Evolutionary conservation across 371 early-diverging fungal genomes (phyloP).

Genomic region (Capniomyces stellatus): DNA sequence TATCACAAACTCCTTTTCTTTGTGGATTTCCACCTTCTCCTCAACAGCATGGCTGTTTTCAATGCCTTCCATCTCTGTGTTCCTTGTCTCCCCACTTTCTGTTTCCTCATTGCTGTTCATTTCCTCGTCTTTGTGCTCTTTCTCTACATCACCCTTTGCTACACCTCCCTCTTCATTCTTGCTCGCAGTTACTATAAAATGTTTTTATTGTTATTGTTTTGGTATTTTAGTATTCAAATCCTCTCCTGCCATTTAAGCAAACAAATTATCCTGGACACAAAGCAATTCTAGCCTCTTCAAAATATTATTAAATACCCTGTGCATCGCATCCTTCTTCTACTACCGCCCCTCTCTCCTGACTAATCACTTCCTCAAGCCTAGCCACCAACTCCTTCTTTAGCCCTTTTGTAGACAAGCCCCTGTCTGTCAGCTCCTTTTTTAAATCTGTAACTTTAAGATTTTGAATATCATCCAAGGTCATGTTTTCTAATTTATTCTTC

Average conservation of each 20-base stretch:
- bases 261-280: not conserved
- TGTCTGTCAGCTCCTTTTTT: conserved; percentile 35
- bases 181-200: not conserved
- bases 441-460: conserved; percentile 46
- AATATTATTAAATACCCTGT: not conserved
- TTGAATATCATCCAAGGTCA: not conserved
- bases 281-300: conserved; percentile 7
- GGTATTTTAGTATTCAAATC: too few species aligned
- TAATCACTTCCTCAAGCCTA: conserved; percentile 34
- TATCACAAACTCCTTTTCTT: not conserved
- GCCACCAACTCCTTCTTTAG: conserved; percentile 50
- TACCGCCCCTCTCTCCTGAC: not conserved
- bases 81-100: not conserved
- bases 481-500: too few species aligned
- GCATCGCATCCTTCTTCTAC: not conserved
- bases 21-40: not conserved
- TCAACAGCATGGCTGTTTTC: not conserved
- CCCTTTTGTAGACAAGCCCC: conserved; percentile 41
- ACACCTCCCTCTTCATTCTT: not conserved
- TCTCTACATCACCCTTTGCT: not conserved
- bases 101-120: not conserved
- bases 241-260: not conserved
- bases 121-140: not conserved
- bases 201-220: too few species aligned
- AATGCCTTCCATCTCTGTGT: not conserved